These are phyloP conservation scores for Hypocrella siamensis DNA, from an alignment of 2,329 filamentous ascomycete genomes.

Conservation along the genomic window DNA sequence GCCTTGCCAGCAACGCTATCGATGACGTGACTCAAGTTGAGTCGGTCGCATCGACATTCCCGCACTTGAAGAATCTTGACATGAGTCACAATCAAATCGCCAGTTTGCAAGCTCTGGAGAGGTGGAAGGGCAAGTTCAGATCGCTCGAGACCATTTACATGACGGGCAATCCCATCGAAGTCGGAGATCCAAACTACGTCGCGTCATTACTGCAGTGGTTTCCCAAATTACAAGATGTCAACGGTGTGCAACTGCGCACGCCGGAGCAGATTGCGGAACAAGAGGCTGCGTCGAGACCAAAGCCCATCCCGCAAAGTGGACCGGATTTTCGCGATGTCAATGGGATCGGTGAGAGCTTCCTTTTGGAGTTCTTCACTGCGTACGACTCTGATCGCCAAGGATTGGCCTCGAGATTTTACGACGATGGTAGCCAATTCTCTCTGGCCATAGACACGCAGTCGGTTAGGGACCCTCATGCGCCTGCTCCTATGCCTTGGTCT, in stretches of 20 bases:
- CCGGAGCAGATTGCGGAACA: constrained; percentile 49
- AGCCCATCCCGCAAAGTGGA: constrained; percentile 44
- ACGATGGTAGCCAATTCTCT: constrained; percentile 60
- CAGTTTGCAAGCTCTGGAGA: constrained; percentile 49
- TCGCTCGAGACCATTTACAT: constrained; percentile 70
- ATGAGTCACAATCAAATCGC: constrained; percentile 70
- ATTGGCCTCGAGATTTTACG: constrained; percentile 55
- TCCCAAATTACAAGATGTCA: constrained; percentile 63
- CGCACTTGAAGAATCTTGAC: constrained; percentile 76
- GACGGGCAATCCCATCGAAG: constrained; percentile 58
- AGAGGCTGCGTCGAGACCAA: constrained; percentile 31
- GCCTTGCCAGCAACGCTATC: constrained; percentile 67
- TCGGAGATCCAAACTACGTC: constrained; percentile 42
- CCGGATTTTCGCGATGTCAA: constrained; percentile 61
- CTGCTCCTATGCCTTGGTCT: constrained; percentile 45
- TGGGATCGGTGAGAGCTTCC: constrained; percentile 59
- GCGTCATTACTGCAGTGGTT: constrained; percentile 67
- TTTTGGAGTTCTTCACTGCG: constrained; percentile 55
- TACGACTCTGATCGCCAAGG: constrained; percentile 58
- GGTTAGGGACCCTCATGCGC: constrained; percentile 30
- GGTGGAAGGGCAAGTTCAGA: constrained; percentile 67
- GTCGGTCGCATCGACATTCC: constrained; percentile 62
- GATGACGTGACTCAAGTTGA: constrained; percentile 57
- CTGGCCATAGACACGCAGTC: constrained; percentile 50
- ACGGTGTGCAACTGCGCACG: constrained; percentile 58